phyloP scores from a whole-genome alignment of 108 stramenopile species.

The Schizochytrium sp. region DNA sequence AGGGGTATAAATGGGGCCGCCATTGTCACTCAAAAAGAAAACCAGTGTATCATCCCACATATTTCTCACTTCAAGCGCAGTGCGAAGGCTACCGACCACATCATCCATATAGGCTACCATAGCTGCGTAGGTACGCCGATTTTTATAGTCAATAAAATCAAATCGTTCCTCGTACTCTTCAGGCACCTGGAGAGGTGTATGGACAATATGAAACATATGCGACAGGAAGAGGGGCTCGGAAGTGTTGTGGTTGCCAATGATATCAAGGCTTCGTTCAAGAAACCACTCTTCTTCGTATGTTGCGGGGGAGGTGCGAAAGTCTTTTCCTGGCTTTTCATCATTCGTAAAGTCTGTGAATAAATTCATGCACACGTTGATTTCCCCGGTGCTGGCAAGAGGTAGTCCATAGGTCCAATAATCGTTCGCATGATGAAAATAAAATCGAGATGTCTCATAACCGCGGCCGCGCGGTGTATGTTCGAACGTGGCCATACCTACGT shows the following conservation, averaged over 20 bases:
- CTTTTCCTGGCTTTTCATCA: not conserved
- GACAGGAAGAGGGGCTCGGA: constrained; percentile 45
- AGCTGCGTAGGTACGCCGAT: not conserved
- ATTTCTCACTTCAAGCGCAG: not conserved
- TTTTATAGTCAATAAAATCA: not conserved
- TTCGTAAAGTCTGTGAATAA: not conserved
- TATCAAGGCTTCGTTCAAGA: constrained; percentile 19
- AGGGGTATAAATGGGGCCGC: not conserved
- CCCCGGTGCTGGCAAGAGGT: not conserved
- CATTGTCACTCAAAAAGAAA: constrained; percentile 55
- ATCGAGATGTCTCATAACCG: constrained; percentile 70
- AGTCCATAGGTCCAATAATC: constrained; percentile 67
- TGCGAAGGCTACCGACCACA: not conserved
- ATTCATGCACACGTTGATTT: constrained; percentile 11
- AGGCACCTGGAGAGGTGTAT: constrained; percentile 61
- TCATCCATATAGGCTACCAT: constrained; percentile 61
- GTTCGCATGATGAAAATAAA: constrained; percentile 69
- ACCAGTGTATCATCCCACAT: constrained; percentile 63
- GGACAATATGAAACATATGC: not conserved
- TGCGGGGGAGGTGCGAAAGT: constrained; percentile 59
- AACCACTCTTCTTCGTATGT: constrained; percentile 61
- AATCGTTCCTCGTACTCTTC: not conserved
- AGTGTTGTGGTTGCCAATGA: constrained; percentile 61
- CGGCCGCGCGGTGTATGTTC: constrained; percentile 70
- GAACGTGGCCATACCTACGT: constrained; percentile 76